Evolutionary conservation across 805 yeast species (phyloP), one percentile per base, ranked within the genome.

Genomic region (Teunomyces kruisii): DNA sequence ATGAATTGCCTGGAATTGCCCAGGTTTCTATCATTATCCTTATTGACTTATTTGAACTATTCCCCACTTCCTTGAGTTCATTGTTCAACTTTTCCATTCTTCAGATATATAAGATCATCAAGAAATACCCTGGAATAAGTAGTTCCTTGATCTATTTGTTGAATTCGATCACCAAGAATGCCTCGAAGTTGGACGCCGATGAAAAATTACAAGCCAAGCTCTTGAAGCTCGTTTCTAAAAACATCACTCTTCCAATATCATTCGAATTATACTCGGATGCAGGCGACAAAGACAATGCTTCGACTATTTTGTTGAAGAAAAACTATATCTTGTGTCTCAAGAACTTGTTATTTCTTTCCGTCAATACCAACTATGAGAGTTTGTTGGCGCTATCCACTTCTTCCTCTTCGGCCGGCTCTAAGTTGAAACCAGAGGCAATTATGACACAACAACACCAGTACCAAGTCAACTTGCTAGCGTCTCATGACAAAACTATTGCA

Each of bases 391-490:
- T 54, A 10, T 68, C 74, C 2, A 56, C 72, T 1, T 45, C 56
- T 7, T 64, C 74, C 1, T 50, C 68, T 3, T 56, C 68, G 0
- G 61, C 71, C 1, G 68, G 72, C 6, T 61, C 74, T 3, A 72
- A 70, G 50, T 46, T 68, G 62, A 70, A 70, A 40, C 76, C 77
- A 0, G 76, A 72, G 44, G 53, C 67, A 2, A 58, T 72, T 32
- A 70, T 71, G 75, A 39, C 56, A 6, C 72, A 62, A 41, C 76
- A 72, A 46, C 62, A 69, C 46, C 67, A 57, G 44, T 70, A 59
- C 49, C 77, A 72, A 53, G 42, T 42, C 12, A 48, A 51, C 19
- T 43, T 72, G 9, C 56, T 72, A 33, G 27, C 53, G 3, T 39
- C 64, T 1, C 56, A 68, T 46, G 73, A 67, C 31, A 69, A 68